Evolutionary conservation across 2,329 filamentous ascomycete species (phyloP).

Genomic region (Talaromyces sp.): DNA sequence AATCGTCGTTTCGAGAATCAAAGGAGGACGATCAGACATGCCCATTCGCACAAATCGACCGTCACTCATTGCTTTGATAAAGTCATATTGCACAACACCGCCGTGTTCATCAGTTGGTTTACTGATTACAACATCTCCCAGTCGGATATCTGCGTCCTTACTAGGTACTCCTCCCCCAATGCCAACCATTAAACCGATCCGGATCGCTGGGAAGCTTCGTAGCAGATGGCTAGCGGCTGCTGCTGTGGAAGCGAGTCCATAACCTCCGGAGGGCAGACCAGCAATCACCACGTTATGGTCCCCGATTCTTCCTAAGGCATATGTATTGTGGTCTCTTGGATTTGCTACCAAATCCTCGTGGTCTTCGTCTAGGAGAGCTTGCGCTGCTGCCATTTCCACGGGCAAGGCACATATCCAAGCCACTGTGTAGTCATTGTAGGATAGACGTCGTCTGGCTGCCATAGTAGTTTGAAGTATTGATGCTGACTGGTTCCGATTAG

Average conservation of each 20-base stretch:
- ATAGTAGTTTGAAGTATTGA: too few relatives aligned
- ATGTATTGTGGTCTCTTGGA: conserved; percentile 1
- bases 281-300: conserved; percentile 14
- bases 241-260: conserved; percentile 23
- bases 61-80: background rate
- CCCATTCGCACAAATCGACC: background rate
- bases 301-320: background rate
- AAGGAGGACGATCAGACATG: background rate
- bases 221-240: conserved; percentile 18
- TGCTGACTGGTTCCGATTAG: too few relatives aligned
- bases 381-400: conserved; percentile 21
- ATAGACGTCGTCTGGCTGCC: background rate
- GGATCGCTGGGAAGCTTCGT: background rate
- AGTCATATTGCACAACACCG: background rate
- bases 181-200: background rate
- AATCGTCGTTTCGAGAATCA: background rate
- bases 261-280: conserved; percentile 21
- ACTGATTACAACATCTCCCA: conserved; percentile 7
- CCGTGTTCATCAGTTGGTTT: background rate
- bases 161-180: conserved; percentile 2
- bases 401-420: conserved; percentile 19
- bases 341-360: background rate
- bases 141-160: background rate
- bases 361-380: conserved; percentile 15
- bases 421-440: conserved; percentile 10